These are phyloP conservation scores for Rhododendron ferrugineum DNA, from an alignment of 148 eudicot species.

Conservation along the genomic window DNA sequence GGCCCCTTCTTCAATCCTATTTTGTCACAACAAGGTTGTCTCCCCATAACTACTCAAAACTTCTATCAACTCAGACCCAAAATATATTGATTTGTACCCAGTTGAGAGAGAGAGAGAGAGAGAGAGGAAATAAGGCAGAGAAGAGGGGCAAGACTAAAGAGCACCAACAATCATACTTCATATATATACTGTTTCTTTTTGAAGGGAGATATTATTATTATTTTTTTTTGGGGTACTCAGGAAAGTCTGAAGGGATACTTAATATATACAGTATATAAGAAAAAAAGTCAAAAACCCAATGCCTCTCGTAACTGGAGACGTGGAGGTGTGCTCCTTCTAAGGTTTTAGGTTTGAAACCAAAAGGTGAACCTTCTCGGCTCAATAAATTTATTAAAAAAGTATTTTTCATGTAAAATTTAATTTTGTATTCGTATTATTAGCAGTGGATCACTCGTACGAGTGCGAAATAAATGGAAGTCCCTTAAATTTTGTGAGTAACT, in stretches of 20 bases:
- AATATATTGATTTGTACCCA: neutral
- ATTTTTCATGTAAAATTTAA: neutral
- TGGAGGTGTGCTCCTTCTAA: neutral
- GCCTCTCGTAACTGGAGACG: neutral
- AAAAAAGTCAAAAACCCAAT: neutral
- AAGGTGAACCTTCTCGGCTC: neutral
- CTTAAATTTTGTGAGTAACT: too few species aligned
- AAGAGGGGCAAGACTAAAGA: neutral
- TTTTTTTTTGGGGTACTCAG: neutral
- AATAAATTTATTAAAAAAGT: neutral
- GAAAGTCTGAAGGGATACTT: neutral
- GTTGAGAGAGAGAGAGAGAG: slow-evolving; percentile 7
- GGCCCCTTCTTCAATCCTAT: slow-evolving; percentile 54
- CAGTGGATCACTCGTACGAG: too few species aligned
- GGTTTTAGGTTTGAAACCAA: neutral
- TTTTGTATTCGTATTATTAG: too few species aligned
- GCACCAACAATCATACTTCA: slow-evolving; percentile 1
- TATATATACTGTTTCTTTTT: neutral
- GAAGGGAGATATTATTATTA: neutral
- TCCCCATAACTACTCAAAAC: slow-evolving; percentile 29
- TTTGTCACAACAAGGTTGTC: slow-evolving; percentile 56
- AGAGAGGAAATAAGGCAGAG: neutral
- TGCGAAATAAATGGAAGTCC: too few species aligned
- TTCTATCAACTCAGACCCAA: neutral
- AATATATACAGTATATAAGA: too few species aligned